A percentile compares a stretch with the other conserved stretches of the same genome.
These are phyloP conservation scores for Verticillium klebahnii DNA, from an alignment of 2,329 filamentous ascomycete species.

Conservation along the genomic window DNA sequence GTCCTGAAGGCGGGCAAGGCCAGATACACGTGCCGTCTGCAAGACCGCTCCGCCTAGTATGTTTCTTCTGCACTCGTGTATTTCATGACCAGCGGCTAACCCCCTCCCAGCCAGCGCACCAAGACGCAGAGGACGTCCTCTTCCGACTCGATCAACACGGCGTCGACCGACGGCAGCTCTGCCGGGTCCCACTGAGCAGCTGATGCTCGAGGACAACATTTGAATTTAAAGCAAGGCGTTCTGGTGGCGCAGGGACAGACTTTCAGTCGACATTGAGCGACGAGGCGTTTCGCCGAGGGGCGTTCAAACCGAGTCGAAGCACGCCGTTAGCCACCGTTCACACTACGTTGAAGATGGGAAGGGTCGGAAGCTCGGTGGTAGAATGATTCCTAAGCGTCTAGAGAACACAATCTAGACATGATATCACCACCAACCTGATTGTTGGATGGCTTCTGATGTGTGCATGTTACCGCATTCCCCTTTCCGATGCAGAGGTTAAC, in stretches of 20 bases:
- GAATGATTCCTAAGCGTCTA: background rate
- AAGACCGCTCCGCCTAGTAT: slow-evolving; percentile 40
- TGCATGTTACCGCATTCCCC: too few relatives aligned
- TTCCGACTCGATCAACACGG: slow-evolving; percentile 27
- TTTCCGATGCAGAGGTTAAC: too few relatives aligned
- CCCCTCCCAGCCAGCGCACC: slow-evolving; percentile 28
- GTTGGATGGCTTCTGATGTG: background rate
- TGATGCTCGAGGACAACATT: background rate
- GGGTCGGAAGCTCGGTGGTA: background rate
- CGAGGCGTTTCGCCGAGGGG: background rate
- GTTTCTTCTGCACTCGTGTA: slow-evolving; percentile 12
- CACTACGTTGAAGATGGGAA: background rate
- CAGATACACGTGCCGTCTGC: slow-evolving; percentile 35
- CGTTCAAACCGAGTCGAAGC: background rate
- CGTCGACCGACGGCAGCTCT: slow-evolving; percentile 12
- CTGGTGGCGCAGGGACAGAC: background rate
- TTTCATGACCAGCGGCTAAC: background rate
- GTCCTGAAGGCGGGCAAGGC: slow-evolving; percentile 36
- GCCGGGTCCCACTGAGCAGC: background rate
- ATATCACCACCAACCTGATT: background rate
- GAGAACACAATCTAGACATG: background rate
- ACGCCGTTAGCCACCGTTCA: background rate
- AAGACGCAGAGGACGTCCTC: slow-evolving; percentile 32
- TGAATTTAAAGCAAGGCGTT: background rate
- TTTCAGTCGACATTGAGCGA: background rate